A percentile compares a stretch with the other conserved stretches of the same genome.
Evolutionary conservation across 169 alveolate species (phyloP).

Genomic region (Cryptosporidium tyzzeri): DNA sequence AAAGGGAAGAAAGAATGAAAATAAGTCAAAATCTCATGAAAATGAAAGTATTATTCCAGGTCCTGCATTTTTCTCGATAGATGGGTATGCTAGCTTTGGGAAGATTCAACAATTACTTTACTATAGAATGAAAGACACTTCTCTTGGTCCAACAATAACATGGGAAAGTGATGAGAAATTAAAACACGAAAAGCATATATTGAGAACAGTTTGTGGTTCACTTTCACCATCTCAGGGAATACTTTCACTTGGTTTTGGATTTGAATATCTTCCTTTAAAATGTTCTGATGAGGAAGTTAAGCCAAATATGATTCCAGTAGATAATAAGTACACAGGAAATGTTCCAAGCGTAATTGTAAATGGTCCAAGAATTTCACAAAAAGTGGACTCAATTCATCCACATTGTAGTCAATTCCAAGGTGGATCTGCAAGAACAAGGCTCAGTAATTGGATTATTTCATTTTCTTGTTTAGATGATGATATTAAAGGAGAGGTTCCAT

Average conservation of each 20-base stretch:
- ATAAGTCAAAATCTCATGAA: not conserved
- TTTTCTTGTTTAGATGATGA: conserved; percentile 64
- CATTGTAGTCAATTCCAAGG: conserved; percentile 62
- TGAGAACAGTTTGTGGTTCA: conserved; percentile 51
- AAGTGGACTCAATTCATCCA: conserved; percentile 51
- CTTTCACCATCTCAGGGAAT: conserved; percentile 60
- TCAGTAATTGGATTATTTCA: conserved; percentile 67
- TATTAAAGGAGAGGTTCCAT: conserved; percentile 55
- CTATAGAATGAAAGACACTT: conserved; percentile 40
- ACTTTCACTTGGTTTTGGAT: conserved; percentile 57
- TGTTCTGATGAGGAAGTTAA: conserved; percentile 29
- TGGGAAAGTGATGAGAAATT: conserved; percentile 58
- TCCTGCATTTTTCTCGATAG: conserved; percentile 63
- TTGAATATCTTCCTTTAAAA: conserved; percentile 53
- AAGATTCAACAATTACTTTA: conserved; percentile 65
- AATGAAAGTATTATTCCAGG: conserved; percentile 27
- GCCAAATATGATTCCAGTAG: conserved; percentile 50
- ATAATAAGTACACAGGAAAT: conserved; percentile 34
- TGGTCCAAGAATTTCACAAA: conserved; percentile 69
- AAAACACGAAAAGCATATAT: conserved; percentile 29
- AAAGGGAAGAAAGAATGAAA: not conserved
- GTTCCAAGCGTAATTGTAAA: conserved; percentile 37
- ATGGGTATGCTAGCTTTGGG: conserved; percentile 58
- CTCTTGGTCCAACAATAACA: conserved; percentile 48
- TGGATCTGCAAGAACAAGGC: conserved; percentile 72